phyloP scores from a whole-genome alignment of 306 rosid species.

The Lathyrus oleraceus region DNA sequence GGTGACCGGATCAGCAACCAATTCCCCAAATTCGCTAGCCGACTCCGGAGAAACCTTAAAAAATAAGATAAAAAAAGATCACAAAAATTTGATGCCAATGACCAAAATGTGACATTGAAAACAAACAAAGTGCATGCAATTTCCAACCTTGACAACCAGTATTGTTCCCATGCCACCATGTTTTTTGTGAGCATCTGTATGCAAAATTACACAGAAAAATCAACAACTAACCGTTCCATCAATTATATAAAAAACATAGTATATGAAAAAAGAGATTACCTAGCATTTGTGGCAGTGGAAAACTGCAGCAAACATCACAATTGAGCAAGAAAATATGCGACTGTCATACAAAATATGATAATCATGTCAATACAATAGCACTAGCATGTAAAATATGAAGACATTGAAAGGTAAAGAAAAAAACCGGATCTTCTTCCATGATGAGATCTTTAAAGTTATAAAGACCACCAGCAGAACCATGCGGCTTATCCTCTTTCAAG shows the following conservation, averaged over 20 bases:
- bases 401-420: constrained; percentile 34
- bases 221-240: constrained; percentile 23
- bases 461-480: constrained; percentile 96
- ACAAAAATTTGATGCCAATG: constrained; percentile 14
- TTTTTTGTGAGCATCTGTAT: constrained; percentile 80
- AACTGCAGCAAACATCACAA: constrained; percentile 93
- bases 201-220: constrained; percentile 30
- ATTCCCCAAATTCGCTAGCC: constrained; percentile 85
- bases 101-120: constrained; percentile 19
- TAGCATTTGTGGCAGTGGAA: constrained; percentile 89
- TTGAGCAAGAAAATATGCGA: constrained; percentile 87
- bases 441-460: constrained; percentile 82
- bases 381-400: not conserved
- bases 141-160: constrained; percentile 79
- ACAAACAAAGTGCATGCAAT: not conserved
- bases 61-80: constrained; percentile 4
- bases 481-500: constrained; percentile 91
- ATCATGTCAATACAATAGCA: constrained; percentile 14
- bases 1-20: constrained; percentile 85
- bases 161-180: constrained; percentile 94
- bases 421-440: constrained; percentile 92
- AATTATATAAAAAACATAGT: not conserved
- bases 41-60: constrained; percentile 86
- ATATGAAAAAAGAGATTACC: constrained; percentile 53
- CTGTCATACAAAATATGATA: constrained; percentile 53